Evolutionary conservation across 2,329 filamentous ascomycete species (phyloP).

Genomic region (Alternaria sp.): DNA sequence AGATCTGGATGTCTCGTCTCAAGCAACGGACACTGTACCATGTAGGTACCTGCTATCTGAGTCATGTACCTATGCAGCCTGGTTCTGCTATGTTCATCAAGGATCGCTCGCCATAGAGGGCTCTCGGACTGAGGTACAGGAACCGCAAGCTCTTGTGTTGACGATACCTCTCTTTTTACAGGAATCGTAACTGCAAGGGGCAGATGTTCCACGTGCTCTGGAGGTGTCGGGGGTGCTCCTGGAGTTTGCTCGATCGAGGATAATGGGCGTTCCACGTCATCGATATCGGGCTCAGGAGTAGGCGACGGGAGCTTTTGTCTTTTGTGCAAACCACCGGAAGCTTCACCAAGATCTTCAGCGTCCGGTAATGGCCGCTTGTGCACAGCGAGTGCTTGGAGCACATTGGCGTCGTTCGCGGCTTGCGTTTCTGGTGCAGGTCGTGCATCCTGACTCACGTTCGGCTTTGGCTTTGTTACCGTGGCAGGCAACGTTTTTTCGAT

Average conservation of each 20-base stretch:
- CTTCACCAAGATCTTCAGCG: neutral
- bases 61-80: too few relatives aligned
- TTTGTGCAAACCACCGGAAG: neutral
- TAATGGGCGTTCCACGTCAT: fast-evolving
- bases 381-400: too few relatives aligned
- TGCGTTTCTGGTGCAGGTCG: too few relatives aligned
- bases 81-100: too few relatives aligned
- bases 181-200: too few relatives aligned
- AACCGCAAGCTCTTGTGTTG: too few relatives aligned
- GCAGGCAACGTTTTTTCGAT: neutral
- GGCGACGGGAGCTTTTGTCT: neutral
- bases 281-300: neutral
- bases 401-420: too few relatives aligned
- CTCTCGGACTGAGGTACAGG: too few relatives aligned
- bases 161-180: too few relatives aligned
- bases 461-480: neutral
- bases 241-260: neutral
- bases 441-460: too few relatives aligned
- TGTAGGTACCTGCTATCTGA: neutral
- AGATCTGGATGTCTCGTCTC: neutral
- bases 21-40: neutral
- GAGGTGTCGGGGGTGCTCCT: neutral
- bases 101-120: too few relatives aligned
- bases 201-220: neutral
- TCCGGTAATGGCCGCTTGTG: neutral